Base-by-base conservation (phyloP, 257 asterid species). In the Salvia rosmarinus region DNA sequence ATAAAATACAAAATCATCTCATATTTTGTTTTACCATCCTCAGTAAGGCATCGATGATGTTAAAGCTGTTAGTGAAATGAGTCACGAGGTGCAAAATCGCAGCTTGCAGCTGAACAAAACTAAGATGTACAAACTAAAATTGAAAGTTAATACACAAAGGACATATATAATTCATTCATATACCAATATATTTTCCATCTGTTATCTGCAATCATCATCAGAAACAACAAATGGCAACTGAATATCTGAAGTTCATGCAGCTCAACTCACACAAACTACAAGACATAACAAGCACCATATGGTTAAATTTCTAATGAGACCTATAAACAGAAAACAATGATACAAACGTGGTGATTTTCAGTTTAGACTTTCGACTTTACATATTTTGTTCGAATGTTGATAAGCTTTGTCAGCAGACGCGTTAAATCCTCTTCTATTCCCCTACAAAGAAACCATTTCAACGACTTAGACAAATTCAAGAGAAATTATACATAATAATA, bases 381-480 rank as follows among this genome's bases (percentile, higher is more conserved):
- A 58, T 49, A 12, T 79, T 44, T 64, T 64, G 75, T 68, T 78
- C 61, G 16, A 78, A 54, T 49, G 62, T 30, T 51, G 68, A 56
- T 61, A 37, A 68, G 54, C 54, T 56, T 9, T 74, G 82, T 61
- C 61, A 62, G 65, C 50, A 39, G 69, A 54, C 32, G 17, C 39
- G 49, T 52, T 68, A 71, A 62, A 71, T 71, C 79, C 68, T 68
- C 80, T 76, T 76, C 64, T 44, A 76, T 69, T 75, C 58, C 68
- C 86, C 83, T 82, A 79, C 83, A 79, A 56, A 50, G 9, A 58
- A 71, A 61, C 34, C 28, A 23, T 60, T 54, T 51, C 74, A 55
- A 63, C 42, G 44, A 19, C 49, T 79, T 75, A 59, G 54, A 63
- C 66, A 44, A 37, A 16, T 32, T 69, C 61, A 10, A 28, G 4